Evolutionary conservation across 495 filamentous ascomycete species (phyloP), one percentile per base, ranked within the genome.

Genomic region (Staphylotrichum longicolle): DNA sequence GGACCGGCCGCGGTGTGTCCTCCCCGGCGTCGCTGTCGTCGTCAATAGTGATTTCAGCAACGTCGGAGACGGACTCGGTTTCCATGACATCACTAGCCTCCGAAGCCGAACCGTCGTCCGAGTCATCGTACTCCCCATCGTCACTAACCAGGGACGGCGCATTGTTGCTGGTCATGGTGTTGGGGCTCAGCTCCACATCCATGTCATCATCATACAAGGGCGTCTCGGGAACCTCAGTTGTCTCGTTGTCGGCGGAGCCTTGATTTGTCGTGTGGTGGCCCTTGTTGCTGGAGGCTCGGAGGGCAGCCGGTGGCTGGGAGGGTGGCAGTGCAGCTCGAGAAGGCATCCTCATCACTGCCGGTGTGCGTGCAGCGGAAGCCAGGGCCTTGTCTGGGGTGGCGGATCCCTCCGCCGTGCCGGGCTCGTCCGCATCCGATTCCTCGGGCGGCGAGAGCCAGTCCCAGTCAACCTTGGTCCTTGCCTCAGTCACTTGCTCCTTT

Each of bases 61-160:
- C 75, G 62, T 81, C 78, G 5, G 78, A 78, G 4, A 76, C 77
- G 0, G 77, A 77, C 53, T 74, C 72, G 20, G 71, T 68, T 10
- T 76, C 74, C 57, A 74, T 69, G 33, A 60, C 75, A 35, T 78
- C 78, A 47, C 75, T 75, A 44, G 69, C 67, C 8, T 80, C 79
- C 7, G 77, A 79, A 9, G 76, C 73, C 3, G 78, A 79, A 14
- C 74, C 75, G 39, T 75, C 78, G 52, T 77, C 75, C 3, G 77
- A 80, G 54, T 86, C 84, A 61, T 86, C 86, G 66, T 91, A 89
- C 66, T 89, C 87, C 57, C 85, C 88, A 69, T 93, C 88, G 72
- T 96, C 92, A 75, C 89, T 93, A 63, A 96, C 90, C 57, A 96
- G 77, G 46, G 90, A 93, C 11, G 92, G 92, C 10, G 89, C 88